Percentiles rank a stretch among this genome's conserved stretches.
phyloP scores from a whole-genome alignment of 768 basidiomycete species.

The Termitomyces sp. region DNA sequence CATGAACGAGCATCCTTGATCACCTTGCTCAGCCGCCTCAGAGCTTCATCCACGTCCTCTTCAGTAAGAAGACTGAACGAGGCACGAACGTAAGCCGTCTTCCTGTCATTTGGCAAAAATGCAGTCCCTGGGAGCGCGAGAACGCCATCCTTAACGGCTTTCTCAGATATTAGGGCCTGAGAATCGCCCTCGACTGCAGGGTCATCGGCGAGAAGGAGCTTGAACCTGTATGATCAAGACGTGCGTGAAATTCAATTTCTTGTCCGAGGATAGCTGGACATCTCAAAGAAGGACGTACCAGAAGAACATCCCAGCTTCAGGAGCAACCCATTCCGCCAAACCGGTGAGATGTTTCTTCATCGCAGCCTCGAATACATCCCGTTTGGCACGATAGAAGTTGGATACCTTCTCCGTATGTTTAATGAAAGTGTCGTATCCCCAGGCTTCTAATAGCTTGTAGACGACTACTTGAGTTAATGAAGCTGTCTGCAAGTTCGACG shows the following conservation, averaged over 20 bases:
- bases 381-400: conserved; percentile 59
- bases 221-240: conserved; percentile 45
- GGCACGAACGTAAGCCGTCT: conserved; percentile 70
- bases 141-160: conserved; percentile 69
- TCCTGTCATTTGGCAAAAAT: conserved; percentile 63
- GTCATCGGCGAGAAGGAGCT: conserved; percentile 40
- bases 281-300: conserved; percentile 44
- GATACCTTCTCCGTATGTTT: conserved; percentile 61
- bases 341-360: conserved; percentile 66
- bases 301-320: conserved; percentile 85
- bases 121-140: conserved; percentile 80
- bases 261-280: background rate
- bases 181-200: conserved; percentile 51
- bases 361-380: conserved; percentile 68
- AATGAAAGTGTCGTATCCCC: conserved; percentile 71
- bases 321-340: conserved; percentile 63
- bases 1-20: conserved; percentile 22
- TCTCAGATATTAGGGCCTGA: conserved; percentile 56
- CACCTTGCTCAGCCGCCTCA: conserved; percentile 46
- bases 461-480: conserved; percentile 57
- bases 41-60: conserved; percentile 66
- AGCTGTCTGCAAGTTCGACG: conserved; percentile 57
- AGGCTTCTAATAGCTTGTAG: conserved; percentile 47
- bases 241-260: background rate
- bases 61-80: conserved; percentile 65